A percentile compares a stretch with the other conserved stretches of the same genome.
phyloP scores from a whole-genome alignment of 1,284 basidiomycete genomes.

The Ustilago shanxiensis region DNA sequence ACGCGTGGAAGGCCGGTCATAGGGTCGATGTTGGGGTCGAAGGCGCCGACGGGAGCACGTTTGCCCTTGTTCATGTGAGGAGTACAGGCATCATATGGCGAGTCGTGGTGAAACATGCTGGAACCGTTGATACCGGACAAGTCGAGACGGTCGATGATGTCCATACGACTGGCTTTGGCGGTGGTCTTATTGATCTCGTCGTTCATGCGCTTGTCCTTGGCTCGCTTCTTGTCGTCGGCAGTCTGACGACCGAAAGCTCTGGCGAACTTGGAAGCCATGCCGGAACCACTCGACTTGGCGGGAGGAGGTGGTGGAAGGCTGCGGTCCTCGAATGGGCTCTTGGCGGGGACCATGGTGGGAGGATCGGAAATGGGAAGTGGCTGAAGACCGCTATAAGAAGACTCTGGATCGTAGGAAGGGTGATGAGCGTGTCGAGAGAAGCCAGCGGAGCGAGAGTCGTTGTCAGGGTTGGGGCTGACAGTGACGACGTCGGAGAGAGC shows the following conservation, averaged over 20 bases:
- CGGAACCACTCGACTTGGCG: slow-evolving; percentile 25
- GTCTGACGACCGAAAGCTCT: slow-evolving; percentile 58
- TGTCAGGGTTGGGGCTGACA: slow-evolving; percentile 32
- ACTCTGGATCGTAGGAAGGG: slow-evolving; percentile 35
- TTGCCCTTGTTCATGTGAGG: slow-evolving; percentile 63
- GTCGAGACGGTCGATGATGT: slow-evolving; percentile 68
- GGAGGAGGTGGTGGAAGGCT: slow-evolving; percentile 49
- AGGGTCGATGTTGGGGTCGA: slow-evolving; percentile 65
- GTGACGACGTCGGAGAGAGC: slow-evolving; percentile 64
- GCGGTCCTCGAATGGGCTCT: slow-evolving; percentile 51
- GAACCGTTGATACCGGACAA: slow-evolving; percentile 63
- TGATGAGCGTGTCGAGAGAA: slow-evolving; percentile 30
- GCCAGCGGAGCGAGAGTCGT: slow-evolving; percentile 12
- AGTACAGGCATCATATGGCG: slow-evolving; percentile 67
- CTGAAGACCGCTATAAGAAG: slow-evolving; percentile 41
- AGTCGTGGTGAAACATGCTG: slow-evolving; percentile 69
- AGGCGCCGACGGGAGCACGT: slow-evolving; percentile 64
- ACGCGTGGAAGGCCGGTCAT: slow-evolving; percentile 59
- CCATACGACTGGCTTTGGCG: slow-evolving; percentile 55
- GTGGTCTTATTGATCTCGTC: slow-evolving; percentile 50
- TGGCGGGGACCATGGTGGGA: slow-evolving; percentile 53
- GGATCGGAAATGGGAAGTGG: slow-evolving; percentile 44
- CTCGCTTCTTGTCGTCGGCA: slow-evolving; percentile 56
- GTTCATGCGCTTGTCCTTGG: slow-evolving; percentile 54
- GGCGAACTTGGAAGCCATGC: slow-evolving; percentile 57